A percentile compares a stretch with the other conserved stretches of the same genome.
These are phyloP conservation scores for Irpex rosettiformis DNA, from an alignment of 1,284 basidiomycete species.

Conservation along the genomic window DNA sequence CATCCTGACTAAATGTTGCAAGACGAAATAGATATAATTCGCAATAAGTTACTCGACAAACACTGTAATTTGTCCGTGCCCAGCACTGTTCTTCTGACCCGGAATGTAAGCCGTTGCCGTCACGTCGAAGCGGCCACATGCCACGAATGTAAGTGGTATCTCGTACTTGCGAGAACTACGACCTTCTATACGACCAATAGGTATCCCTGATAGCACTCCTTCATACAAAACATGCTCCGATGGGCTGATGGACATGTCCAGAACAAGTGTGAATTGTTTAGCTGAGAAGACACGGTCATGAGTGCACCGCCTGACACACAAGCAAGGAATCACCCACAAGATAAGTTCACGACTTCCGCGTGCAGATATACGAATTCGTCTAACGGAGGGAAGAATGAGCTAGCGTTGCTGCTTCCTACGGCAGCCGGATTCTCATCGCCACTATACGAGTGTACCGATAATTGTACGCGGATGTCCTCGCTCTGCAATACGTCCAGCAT, in stretches of 20 bases:
- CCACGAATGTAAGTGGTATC: conserved; percentile 70
- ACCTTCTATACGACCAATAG: conserved; percentile 52
- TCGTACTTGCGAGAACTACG: conserved; percentile 53
- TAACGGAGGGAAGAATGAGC: conserved; percentile 42
- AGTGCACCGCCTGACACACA: not conserved
- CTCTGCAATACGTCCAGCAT: conserved; percentile 76
- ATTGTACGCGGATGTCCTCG: conserved; percentile 56
- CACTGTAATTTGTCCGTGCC: not conserved
- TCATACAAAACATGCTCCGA: conserved; percentile 68
- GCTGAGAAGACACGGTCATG: not conserved
- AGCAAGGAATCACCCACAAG: conserved; percentile 37
- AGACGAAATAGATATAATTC: too few species aligned
- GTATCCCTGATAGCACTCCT: conserved; percentile 56
- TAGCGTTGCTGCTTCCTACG: conserved; percentile 26
- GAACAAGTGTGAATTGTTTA: not conserved
- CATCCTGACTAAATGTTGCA: too few species aligned
- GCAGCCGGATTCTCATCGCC: conserved; percentile 20
- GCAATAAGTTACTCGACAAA: not conserved
- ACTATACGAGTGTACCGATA: conserved; percentile 45
- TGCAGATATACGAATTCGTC: conserved; percentile 60
- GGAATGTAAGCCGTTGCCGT: conserved; percentile 13
- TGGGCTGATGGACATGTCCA: conserved; percentile 45
- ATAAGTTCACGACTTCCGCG: conserved; percentile 56
- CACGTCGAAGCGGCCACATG: conserved; percentile 70
- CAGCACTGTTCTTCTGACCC: not conserved